Evolutionary conservation across 2,329 filamentous ascomycete genomes (phyloP), one percentile per base, ranked within the genome.

Genomic region (Leptographium flavum): DNA sequence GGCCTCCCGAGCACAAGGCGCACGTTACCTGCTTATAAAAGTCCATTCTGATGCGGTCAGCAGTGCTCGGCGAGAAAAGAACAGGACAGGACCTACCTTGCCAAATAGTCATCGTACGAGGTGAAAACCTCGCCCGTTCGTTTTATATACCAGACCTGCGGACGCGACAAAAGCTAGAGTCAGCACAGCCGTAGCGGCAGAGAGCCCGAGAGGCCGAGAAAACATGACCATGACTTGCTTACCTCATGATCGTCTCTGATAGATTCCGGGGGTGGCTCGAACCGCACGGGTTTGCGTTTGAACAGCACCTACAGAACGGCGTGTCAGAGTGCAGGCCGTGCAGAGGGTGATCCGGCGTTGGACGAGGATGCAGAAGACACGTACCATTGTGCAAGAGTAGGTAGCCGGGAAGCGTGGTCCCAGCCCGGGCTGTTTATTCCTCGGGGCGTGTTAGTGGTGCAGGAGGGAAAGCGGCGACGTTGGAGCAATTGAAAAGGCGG

Each of bases 201-300:
- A 25, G 6, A 30, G 27, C 14, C 13, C 14, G 31, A 11, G 32
- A 14, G n/a, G n/a, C n/a, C n/a, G n/a, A n/a, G n/a, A n/a, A n/a
- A n/a, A n/a, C n/a, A n/a, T n/a, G n/a, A n/a, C n/a, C n/a, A n/a
- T n/a, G n/a, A 8, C 9, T 10, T 4, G 25, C 10, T 13, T 27
- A 48, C 88, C 75, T 96, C 87, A 55, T 76, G 73, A 53, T 94
- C 86, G 69, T 92, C 80, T 54, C 87, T 73, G 53, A 90, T 76
- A 43, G 74, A 68, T 9, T 28, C 32, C 21, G 83, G 82, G 40
- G 73, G 71, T 42, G 83, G 74, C 53, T 88, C 69, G 60, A 87
- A 83, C 65, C 85, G 80, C 58, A 96, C 87, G 47, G 88, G 88
- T 66, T 96, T 96, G 57, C 92, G 79, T 69, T 96, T 96, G 65